Conservation (phyloP, 2,329 filamentous ascomycete species). For the Hypoxylon sp. region DNA sequence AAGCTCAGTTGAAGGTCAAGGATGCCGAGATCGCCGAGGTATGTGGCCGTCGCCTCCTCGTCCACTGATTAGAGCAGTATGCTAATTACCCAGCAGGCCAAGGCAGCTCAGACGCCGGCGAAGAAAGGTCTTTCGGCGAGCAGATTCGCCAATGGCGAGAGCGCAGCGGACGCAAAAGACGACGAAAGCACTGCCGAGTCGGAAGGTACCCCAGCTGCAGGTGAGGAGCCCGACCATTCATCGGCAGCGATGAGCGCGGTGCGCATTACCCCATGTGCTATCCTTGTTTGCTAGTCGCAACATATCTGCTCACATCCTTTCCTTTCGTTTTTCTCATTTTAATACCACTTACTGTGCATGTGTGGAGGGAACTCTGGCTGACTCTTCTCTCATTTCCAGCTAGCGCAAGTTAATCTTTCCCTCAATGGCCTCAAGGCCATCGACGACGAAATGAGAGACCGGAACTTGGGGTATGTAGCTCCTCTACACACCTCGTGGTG, state of each 20-base stretch:
- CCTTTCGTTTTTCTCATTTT: conserved; percentile 4
- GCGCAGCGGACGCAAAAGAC: conserved; percentile 51
- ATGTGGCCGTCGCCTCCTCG: conserved; percentile 15
- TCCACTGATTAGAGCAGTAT: conserved; percentile 14
- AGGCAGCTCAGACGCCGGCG: conserved; percentile 56
- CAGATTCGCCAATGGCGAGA: conserved; percentile 61
- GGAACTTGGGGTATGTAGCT: conserved; percentile 59
- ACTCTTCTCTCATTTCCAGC: conserved; percentile 48
- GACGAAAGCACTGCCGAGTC: conserved; percentile 50
- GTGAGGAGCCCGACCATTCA: conserved; percentile 72
- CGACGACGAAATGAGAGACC: conserved; percentile 67
- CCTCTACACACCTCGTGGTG: not conserved
- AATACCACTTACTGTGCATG: not conserved
- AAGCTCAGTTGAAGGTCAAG: conserved; percentile 63
- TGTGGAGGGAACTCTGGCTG: conserved; percentile 36
- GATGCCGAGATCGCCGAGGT: conserved; percentile 74
- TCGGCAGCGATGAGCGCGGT: conserved; percentile 76
- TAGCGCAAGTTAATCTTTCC: conserved; percentile 58
- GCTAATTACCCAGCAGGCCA: conserved; percentile 54
- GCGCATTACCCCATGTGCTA: conserved; percentile 63
- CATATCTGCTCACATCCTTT: conserved; percentile 2
- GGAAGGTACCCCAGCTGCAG: conserved; percentile 60
- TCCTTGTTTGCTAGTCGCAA: conserved; percentile 47
- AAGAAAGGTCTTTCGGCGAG: conserved; percentile 66
- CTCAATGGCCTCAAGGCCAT: conserved; percentile 65